Percentiles rank a stretch among this genome's conserved stretches.
Evolutionary conservation across 2,329 filamentous ascomycete genomes (phyloP).

Genomic region (Aspergillus luchuensis): DNA sequence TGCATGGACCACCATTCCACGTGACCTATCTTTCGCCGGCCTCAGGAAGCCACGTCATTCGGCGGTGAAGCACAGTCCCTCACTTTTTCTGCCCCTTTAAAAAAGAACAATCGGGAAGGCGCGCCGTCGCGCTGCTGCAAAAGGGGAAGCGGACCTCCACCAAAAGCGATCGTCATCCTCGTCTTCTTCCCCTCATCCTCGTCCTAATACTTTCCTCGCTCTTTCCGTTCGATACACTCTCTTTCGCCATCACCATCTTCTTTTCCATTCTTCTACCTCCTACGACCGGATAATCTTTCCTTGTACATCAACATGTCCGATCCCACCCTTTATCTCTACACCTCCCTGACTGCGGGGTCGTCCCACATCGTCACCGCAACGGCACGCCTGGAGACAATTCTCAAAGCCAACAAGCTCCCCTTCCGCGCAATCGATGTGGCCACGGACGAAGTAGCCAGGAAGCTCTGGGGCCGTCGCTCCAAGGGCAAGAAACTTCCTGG

Average conservation of each 20-base stretch:
- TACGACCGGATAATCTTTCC: no score
- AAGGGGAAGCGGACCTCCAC: constrained; percentile 1
- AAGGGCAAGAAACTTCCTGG: constrained; percentile 87
- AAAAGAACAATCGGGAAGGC: not conserved
- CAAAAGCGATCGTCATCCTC: constrained; percentile 1
- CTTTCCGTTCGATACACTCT: not conserved
- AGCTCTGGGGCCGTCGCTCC: constrained; percentile 82
- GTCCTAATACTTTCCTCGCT: no score
- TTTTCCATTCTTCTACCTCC: no score
- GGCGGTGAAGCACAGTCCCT: not conserved
- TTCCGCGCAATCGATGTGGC: constrained; percentile 92
- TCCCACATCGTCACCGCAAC: constrained; percentile 96
- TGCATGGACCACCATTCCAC: not conserved
- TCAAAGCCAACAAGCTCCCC: constrained; percentile 90
- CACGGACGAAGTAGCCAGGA: constrained; percentile 83
- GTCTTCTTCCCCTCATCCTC: not conserved
- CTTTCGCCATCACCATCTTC: not conserved
- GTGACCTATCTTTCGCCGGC: not conserved
- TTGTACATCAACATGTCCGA: constrained; percentile 35
- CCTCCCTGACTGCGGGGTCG: constrained; percentile 90
- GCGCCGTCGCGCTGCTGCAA: not conserved
- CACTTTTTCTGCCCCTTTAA: not conserved
- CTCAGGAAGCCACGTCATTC: not conserved
- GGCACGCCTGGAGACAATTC: constrained; percentile 90
- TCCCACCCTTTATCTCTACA: constrained; percentile 86